Conservation (phyloP, 768 basidiomycete species). For the Cubamyces sp. region DNA sequence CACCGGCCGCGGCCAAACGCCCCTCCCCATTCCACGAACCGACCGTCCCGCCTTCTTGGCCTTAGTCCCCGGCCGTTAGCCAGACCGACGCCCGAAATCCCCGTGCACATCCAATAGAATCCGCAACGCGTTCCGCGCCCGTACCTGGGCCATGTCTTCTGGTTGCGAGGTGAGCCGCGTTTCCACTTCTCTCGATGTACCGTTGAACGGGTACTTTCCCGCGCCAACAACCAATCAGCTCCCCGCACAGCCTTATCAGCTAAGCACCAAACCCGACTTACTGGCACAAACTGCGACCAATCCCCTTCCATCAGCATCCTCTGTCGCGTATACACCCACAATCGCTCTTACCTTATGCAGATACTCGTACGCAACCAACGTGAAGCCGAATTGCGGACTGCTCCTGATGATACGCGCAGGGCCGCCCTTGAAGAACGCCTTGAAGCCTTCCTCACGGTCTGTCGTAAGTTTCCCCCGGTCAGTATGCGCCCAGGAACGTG, state of each 20-base stretch:
- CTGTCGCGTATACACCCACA: constrained; percentile 35
- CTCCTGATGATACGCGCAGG: constrained; percentile 85
- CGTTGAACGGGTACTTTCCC: constrained; percentile 80
- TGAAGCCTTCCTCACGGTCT: constrained; percentile 90
- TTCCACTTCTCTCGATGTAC: constrained; percentile 65
- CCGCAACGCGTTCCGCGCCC: constrained; percentile 94
- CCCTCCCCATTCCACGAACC: constrained; percentile 1
- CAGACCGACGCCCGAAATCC: constrained; percentile 55
- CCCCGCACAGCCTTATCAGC: constrained; percentile 17
- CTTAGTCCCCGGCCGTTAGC: constrained; percentile 8
- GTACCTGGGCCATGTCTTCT: constrained; percentile 85
- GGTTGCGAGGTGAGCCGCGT: constrained; percentile 71
- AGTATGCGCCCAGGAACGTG: not conserved
- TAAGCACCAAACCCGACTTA: constrained; percentile 28
- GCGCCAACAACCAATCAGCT: constrained; percentile 29
- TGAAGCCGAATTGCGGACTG: constrained; percentile 95
- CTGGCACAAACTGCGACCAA: constrained; percentile 31
- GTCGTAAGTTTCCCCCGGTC: constrained; percentile 10
- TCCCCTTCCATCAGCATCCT: constrained; percentile 18
- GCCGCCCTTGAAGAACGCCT: constrained; percentile 91
- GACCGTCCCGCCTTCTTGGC: not conserved
- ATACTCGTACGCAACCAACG: constrained; percentile 79
- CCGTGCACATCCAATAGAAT: constrained; percentile 88
- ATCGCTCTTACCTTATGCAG: constrained; percentile 58
- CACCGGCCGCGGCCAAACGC: not conserved